phyloP scores from a whole-genome alignment of 2,329 filamentous ascomycete genomes.

The Claviceps cyperi region DNA sequence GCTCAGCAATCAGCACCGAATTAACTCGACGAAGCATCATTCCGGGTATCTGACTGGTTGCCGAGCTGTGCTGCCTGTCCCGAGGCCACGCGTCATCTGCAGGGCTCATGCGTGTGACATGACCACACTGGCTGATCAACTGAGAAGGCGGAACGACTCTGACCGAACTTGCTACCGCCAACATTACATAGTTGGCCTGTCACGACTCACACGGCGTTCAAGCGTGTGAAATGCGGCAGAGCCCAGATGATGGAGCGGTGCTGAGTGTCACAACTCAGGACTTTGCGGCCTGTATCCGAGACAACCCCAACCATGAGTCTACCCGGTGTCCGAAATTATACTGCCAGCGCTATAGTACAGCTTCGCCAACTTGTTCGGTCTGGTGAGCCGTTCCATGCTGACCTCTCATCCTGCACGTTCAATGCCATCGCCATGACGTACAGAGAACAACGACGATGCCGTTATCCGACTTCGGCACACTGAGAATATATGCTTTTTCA shows the following conservation, averaged over 20 bases:
- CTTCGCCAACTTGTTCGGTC: neutral
- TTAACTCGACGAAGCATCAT: too few relatives aligned
- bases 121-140: neutral
- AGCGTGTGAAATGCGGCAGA: too few relatives aligned
- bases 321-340: neutral
- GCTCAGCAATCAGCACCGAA: too few relatives aligned
- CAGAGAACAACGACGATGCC: too few relatives aligned
- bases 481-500: too few relatives aligned
- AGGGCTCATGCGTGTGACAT: neutral
- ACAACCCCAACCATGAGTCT: neutral
- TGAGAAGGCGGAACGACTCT: neutral
- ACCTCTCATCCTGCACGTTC: neutral
- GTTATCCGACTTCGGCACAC: too few relatives aligned
- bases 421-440: neutral
- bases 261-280: too few relatives aligned
- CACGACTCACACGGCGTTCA: neutral
- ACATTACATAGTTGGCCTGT: too few relatives aligned
- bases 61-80: neutral
- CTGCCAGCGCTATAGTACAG: neutral
- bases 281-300: neutral
- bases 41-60: too few relatives aligned
- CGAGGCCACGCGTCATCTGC: neutral
- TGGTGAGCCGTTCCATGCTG: neutral
- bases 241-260: too few relatives aligned
- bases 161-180: neutral